Conservation (phyloP, 495 filamentous ascomycete species). For the Aspergillus hancockii region DNA sequence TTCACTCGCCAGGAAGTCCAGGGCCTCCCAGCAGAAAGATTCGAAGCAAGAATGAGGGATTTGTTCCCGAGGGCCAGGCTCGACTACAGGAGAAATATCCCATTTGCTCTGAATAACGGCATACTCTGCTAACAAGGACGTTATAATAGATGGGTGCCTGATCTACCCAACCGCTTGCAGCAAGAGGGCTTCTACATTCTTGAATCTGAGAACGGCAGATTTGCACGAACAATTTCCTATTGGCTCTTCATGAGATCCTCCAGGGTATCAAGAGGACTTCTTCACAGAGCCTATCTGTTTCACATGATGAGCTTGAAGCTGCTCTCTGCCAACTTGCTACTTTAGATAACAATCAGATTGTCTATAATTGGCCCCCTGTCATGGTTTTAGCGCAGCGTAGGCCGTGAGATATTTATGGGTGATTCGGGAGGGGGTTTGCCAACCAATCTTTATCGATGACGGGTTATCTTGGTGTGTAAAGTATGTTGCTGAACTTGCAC, state of each 20-base stretch:
- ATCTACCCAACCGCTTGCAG: constrained; percentile 6
- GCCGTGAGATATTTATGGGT: background rate
- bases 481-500: too few relatives aligned
- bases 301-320: background rate
- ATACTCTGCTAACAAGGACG: background rate
- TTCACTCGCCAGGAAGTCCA: constrained; percentile 16
- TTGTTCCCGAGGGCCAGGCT: constrained; percentile 10
- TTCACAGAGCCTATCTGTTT: background rate
- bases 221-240: constrained; percentile 12
- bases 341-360: background rate
- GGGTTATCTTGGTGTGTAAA: too few relatives aligned
- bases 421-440: too few relatives aligned
- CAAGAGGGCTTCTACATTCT: constrained; percentile 6
- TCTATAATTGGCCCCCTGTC: constrained; percentile 20
- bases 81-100: constrained; percentile 16
- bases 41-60: constrained; percentile 8
- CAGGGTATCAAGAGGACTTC: constrained; percentile 9
- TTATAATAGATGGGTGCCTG: constrained; percentile 12
- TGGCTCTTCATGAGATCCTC: constrained; percentile 16
- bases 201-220: constrained; percentile 4
- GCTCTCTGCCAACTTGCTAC: constrained; percentile 4
- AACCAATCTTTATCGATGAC: too few relatives aligned
- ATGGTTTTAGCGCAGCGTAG: constrained; percentile 6
- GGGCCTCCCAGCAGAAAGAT: constrained; percentile 9
- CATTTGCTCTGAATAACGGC: background rate